Conservation (phyloP, 768 basidiomycete species). For the Dioszegia aurantiaca region DNA sequence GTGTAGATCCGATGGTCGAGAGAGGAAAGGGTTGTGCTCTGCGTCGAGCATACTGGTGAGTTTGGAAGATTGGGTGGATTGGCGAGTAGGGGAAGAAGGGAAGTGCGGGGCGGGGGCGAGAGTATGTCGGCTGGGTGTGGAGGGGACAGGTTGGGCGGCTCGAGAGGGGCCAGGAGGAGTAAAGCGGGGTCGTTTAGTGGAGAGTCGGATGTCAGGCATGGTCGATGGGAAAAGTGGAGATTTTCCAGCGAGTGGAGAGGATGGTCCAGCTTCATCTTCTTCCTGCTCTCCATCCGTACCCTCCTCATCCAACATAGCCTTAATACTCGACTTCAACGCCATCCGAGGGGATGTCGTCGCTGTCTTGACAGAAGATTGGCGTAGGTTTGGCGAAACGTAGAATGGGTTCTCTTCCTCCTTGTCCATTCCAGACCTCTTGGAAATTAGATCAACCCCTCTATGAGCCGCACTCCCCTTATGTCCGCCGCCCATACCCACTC, state of each 20-base stretch:
- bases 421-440: background rate
- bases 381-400: conserved; percentile 28
- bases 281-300: background rate
- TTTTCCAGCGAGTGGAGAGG: background rate
- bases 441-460: conserved; percentile 25
- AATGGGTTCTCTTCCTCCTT: conserved; percentile 32
- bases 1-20: conserved; percentile 17
- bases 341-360: background rate
- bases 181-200: background rate
- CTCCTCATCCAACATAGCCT: no score
- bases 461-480: conserved; percentile 17
- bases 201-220: background rate
- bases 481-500: conserved; percentile 41
- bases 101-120: background rate
- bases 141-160: conserved; percentile 21
- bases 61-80: conserved; percentile 6
- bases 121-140: conserved; percentile 4
- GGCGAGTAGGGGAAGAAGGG: conserved; percentile 6
- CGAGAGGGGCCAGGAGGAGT: background rate
- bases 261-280: conserved; percentile 2
- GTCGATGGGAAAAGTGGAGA: no score
- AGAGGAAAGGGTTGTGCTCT: conserved; percentile 39
- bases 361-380: background rate
- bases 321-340: no score
- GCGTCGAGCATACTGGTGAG: conserved; percentile 16